Evolutionary conservation across 139 green algal species (phyloP).

Genomic region (Coelastrella sp.): DNA sequence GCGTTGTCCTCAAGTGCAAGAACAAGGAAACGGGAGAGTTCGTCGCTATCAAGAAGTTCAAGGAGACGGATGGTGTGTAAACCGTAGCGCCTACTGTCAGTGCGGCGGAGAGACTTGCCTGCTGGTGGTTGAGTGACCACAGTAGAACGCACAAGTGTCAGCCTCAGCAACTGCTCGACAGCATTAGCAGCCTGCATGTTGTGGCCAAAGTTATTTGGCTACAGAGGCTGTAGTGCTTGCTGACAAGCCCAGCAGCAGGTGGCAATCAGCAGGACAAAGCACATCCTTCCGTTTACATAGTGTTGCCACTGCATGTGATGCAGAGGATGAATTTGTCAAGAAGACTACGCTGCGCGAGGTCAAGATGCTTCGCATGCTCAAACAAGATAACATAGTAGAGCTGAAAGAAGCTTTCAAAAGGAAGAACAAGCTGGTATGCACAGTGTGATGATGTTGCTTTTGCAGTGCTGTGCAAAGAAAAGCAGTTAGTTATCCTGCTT

Average conservation of each 20-base stretch:
- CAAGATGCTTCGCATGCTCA: constrained; percentile 83
- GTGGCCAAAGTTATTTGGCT: too few relatives aligned
- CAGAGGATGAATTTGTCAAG: constrained; percentile 85
- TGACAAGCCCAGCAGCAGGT: too few relatives aligned
- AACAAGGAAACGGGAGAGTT: constrained; percentile 86
- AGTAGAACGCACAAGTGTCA: too few relatives aligned
- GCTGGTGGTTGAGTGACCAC: not conserved
- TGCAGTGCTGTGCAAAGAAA: too few relatives aligned
- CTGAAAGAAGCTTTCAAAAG: constrained; percentile 91
- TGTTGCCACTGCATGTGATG: constrained; percentile 3
- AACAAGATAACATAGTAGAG: constrained; percentile 89
- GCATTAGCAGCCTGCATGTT: too few relatives aligned
- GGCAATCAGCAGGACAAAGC: too few relatives aligned
- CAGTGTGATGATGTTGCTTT: not conserved
- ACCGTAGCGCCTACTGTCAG: not conserved
- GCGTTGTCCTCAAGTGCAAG: constrained; percentile 86
- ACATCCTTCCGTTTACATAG: not conserved
- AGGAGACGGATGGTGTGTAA: constrained; percentile 76
- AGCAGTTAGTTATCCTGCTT: too few relatives aligned
- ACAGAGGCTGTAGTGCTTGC: too few relatives aligned
- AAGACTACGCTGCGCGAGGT: constrained; percentile 93
- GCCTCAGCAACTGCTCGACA: too few relatives aligned
- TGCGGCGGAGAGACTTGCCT: not conserved
- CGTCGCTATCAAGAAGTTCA: constrained; percentile 97
- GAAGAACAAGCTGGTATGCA: constrained; percentile 80